Conservation (phyloP, 371 early-diverging fungal species). For the Actinomucor elegans region DNA sequence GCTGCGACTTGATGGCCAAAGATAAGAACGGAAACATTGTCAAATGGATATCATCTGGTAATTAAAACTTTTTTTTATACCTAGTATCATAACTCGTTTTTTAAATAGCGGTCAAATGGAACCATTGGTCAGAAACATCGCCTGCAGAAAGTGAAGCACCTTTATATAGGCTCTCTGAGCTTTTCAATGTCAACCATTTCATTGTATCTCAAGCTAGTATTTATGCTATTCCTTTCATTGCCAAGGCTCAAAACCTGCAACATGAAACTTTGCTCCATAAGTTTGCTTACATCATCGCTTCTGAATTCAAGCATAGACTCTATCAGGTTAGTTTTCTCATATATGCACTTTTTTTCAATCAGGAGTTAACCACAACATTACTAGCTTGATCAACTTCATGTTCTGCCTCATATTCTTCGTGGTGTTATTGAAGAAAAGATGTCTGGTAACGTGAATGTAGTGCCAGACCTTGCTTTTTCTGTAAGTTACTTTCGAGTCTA, state of each 20-base stretch:
- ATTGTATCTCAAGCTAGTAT: constrained; percentile 75
- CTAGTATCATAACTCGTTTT: background rate
- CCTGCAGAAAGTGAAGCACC: constrained; percentile 65
- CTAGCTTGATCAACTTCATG: constrained; percentile 59
- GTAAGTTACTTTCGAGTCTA: constrained; percentile 31
- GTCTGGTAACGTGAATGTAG: constrained; percentile 69
- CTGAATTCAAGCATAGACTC: constrained; percentile 62
- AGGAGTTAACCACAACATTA: background rate
- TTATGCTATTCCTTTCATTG: constrained; percentile 64
- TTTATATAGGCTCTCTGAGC: constrained; percentile 61
- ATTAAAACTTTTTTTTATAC: background rate
- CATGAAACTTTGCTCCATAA: constrained; percentile 43
- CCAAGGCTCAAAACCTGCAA: constrained; percentile 53
- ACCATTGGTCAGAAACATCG: constrained; percentile 52
- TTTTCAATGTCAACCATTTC: constrained; percentile 78
- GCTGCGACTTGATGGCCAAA: constrained; percentile 65
- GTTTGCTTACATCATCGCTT: constrained; percentile 48
- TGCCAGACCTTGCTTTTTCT: constrained; percentile 48
- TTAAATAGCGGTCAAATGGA: constrained; percentile 49
- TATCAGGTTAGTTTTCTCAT: constrained; percentile 45
- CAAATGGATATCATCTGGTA: constrained; percentile 63
- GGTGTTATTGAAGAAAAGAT: constrained; percentile 64
- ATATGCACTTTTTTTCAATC: background rate
- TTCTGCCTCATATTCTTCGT: constrained; percentile 58
- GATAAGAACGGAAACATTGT: constrained; percentile 65